These are phyloP conservation scores for Botrytis cinerea DNA, from an alignment of 2,329 filamentous ascomycete species.

Conservation along the genomic window DNA sequence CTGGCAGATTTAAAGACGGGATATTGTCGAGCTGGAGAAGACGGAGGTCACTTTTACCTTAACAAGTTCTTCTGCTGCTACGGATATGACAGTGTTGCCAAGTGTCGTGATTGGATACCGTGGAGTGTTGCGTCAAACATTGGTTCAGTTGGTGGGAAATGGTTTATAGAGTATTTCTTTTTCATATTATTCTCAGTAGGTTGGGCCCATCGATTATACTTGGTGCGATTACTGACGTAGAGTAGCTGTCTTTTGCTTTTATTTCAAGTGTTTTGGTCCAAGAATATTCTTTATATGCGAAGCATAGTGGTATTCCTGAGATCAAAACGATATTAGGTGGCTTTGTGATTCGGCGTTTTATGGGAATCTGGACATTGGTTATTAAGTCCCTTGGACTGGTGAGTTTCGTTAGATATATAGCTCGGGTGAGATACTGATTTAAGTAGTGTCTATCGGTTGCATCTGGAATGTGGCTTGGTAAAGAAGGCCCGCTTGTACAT, in stretches of 20 bases:
- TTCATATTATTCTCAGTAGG: constrained; percentile 82
- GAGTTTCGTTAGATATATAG: constrained; percentile 37
- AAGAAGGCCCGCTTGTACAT: constrained; percentile 93
- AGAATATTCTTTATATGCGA: constrained; percentile 83
- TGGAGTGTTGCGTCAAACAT: constrained; percentile 79
- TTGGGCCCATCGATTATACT: constrained; percentile 25
- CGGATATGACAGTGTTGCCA: constrained; percentile 79
- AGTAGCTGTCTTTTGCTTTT: constrained; percentile 72
- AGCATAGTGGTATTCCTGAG: constrained; percentile 94
- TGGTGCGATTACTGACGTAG: neutral
- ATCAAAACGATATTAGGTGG: constrained; percentile 96
- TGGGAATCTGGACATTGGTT: constrained; percentile 83
- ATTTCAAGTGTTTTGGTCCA: constrained; percentile 78
- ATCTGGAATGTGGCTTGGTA: constrained; percentile 94
- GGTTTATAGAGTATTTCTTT: constrained; percentile 83
- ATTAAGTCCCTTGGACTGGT: constrained; percentile 90
- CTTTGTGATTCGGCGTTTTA: constrained; percentile 85
- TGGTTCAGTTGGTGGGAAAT: constrained; percentile 66
- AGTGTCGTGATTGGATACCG: constrained; percentile 83
- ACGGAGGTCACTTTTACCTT: constrained; percentile 86
- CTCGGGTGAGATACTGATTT: constrained; percentile 36
- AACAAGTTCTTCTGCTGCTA: constrained; percentile 92
- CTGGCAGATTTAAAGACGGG: constrained; percentile 89
- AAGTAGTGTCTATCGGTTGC: constrained; percentile 80
- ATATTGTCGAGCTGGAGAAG: constrained; percentile 74